A percentile compares a stretch with the other conserved stretches of the same genome.
Conservation (phyloP, 805 yeast species). For the Sugiyamaella chiloensis region DNA sequence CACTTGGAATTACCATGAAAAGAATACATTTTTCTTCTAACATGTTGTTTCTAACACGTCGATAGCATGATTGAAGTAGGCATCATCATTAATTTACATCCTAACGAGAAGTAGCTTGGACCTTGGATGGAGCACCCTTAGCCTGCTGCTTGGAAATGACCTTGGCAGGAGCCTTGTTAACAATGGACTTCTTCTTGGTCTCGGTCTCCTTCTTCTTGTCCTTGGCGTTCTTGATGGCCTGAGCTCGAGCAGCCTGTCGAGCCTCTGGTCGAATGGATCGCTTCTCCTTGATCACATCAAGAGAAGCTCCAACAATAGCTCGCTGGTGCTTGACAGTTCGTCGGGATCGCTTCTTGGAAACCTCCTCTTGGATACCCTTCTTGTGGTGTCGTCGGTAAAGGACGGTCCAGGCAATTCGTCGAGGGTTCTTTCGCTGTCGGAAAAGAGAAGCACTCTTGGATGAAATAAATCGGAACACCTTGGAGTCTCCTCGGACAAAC, state of each 20-base stretch:
- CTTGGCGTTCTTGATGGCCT: constrained; percentile 59
- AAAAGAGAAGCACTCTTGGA: constrained; percentile 97
- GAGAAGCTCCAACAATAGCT: constrained; percentile 99
- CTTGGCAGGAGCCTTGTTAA: constrained; percentile 54
- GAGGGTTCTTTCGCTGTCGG: constrained; percentile 99
- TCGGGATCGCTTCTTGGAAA: constrained; percentile 94
- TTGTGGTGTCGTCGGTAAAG: constrained; percentile 99
- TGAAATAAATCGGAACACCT: constrained; percentile 98
- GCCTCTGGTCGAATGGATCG: constrained; percentile 93
- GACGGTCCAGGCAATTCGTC: constrained; percentile 99
- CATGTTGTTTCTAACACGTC: too few species aligned
- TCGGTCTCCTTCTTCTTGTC: constrained; percentile 73
- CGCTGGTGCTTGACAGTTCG: constrained; percentile 98
- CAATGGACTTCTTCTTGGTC: constrained; percentile 89
- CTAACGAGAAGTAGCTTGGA: constrained; percentile 95
- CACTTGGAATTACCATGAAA: too few species aligned
- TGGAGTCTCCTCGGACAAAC: constrained; percentile 99
- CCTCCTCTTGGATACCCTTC: constrained; percentile 99
- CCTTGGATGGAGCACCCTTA: constrained; percentile 98
- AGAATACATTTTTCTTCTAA: too few species aligned
- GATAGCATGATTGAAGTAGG: neutral
- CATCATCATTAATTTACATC: constrained; percentile 14
- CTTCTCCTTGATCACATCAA: constrained; percentile 97
- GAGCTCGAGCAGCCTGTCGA: constrained; percentile 96
- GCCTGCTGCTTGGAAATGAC: constrained; percentile 92